These are phyloP conservation scores for Boletellus sp. DNA, from an alignment of 1,284 basidiomycete genomes.

Conservation along the genomic window DNA sequence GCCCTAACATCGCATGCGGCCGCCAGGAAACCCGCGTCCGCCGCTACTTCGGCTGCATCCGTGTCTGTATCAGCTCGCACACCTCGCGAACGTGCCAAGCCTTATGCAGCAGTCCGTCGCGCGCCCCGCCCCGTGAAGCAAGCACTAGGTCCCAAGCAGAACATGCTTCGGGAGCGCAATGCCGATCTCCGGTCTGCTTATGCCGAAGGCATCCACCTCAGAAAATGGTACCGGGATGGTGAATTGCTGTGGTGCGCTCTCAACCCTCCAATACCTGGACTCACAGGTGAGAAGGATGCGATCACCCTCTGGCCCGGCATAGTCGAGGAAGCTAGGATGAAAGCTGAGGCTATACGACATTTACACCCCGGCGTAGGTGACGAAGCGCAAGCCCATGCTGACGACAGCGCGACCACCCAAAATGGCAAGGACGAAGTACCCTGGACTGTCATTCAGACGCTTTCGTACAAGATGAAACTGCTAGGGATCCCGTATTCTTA, in stretches of 20 bases:
- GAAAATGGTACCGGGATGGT: slow-evolving; percentile 59
- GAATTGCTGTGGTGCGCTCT: slow-evolving; percentile 75
- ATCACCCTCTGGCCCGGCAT: slow-evolving; percentile 73
- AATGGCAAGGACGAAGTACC: slow-evolving; percentile 30
- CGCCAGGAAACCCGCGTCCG: slow-evolving; percentile 1
- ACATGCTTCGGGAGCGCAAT: slow-evolving; percentile 55
- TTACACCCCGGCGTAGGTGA: slow-evolving; percentile 1
- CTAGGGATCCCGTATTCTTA: slow-evolving; percentile 50
- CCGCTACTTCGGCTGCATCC: slow-evolving; percentile 5
- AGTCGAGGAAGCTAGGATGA: slow-evolving; percentile 55
- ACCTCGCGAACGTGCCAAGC: slow-evolving; percentile 32
- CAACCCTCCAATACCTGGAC: slow-evolving; percentile 44
- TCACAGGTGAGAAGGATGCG: slow-evolving; percentile 36
- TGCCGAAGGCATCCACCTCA: slow-evolving; percentile 34
- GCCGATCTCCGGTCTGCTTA: slow-evolving; percentile 55
- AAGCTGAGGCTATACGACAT: slow-evolving; percentile 29
- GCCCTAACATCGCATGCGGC: slow-evolving; percentile 9
- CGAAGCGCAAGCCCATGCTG: slow-evolving; percentile 1
- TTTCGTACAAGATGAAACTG: slow-evolving; percentile 60
- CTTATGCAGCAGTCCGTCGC: slow-evolving; percentile 57
- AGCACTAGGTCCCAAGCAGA: slow-evolving; percentile 43
- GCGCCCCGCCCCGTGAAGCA: slow-evolving; percentile 40
- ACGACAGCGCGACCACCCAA: slow-evolving; percentile 2
- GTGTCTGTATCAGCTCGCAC: slow-evolving; percentile 10
- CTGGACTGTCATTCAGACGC: slow-evolving; percentile 57